Evolutionary conservation across 2,329 filamentous ascomycete species (phyloP), one percentile per base, ranked within the genome.

Genomic region (Elsinoe ampelina): DNA sequence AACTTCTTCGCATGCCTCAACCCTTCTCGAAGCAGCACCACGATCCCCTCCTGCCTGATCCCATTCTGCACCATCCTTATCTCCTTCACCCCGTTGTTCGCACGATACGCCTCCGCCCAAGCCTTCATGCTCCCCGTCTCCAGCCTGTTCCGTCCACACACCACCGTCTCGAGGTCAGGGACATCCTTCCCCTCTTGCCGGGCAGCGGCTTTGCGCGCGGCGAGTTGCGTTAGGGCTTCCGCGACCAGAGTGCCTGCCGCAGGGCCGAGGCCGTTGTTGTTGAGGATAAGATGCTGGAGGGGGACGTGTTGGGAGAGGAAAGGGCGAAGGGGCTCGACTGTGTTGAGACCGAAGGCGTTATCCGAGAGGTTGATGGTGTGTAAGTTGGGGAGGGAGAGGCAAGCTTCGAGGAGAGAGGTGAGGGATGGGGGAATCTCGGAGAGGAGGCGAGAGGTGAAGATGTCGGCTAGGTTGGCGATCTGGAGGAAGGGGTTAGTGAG

Each of bases 61-160:
- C 93, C 93, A 70, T 98, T 97, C 73, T 97, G 93, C 22, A 95
- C 89, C 93, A 98, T 97, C 78, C 92, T 95, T 64, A 98, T 82
- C 58, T 84, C 84, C 73, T 85, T 87, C 61, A 98, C 81, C 58
- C 86, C 85, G 69, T 72, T 75, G 68, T 97, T 89, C 58, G 92
- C 84, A 65, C 84, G 83, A 71, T 89, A 96, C 1, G 89, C 80
- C 70, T 86, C 87, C 41, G 91, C 90, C 93, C 93, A 98, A 0
- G 92, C 91, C 12, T 82, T 83, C 93, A 98, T 98, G 68, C 86
- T 93, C 63, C 92, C 93, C 66, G 91, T 95, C 75, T 98, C 93
- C 51, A 98, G 80, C 63, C 93, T 81, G 75, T 98, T 98, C 63
- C 93, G 88, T 41, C 93, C 93, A 72, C 93, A 98, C 67, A 97